Evolutionary conservation across 2,329 filamentous ascomycete genomes (phyloP), one percentile per base, ranked within the genome.

Genomic region (Calonectria crousiana): DNA sequence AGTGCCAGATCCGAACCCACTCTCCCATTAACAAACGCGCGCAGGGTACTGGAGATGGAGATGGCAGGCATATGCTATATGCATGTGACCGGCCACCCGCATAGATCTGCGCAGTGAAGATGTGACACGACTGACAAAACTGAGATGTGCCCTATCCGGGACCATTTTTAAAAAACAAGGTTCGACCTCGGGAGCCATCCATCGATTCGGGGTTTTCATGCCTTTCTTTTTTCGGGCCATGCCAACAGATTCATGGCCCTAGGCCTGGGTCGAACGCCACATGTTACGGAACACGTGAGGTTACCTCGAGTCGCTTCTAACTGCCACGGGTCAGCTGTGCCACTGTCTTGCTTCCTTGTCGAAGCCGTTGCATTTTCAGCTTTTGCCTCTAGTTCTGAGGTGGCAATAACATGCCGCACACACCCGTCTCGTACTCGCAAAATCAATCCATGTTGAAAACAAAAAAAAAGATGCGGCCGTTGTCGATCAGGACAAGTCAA

Each of bases 71-170:
- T 62, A 70, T 69, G 73, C 71, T 72, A 72, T 74, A 78, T 80
- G 79, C 79, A 80, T 80, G 79, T 81, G 79, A 80, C 78, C 72
- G 67, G 65, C 71, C 74, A 75, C 74, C 62, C 74, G 74, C 74
- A 74, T 74, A 65, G 72, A 80, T 80, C 74, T 77, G 74, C 75
- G 74, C 69, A 78, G 64, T 47, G 67, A 51, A 60, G 52, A 76
- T 58, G 73, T 77, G 77, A 74, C 76, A 78, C 73, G 69, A 72
- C 64, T 56, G 53, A 41, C 38, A 49, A 69, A 51, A 51, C 41
- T 58, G 20, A 66, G 52, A 51, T 20, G 60, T 53, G 70, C 36
- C 53, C 58, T 64, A 67, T 70, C 58, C 38, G 26, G 65, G 44
- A 23, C 58, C 23, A n/a, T 66, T 53, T 23, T 47, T 38, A 53